Base-by-base conservation (phyloP, 2,329 filamentous ascomycete species). In the Exserohilum rostratum region DNA sequence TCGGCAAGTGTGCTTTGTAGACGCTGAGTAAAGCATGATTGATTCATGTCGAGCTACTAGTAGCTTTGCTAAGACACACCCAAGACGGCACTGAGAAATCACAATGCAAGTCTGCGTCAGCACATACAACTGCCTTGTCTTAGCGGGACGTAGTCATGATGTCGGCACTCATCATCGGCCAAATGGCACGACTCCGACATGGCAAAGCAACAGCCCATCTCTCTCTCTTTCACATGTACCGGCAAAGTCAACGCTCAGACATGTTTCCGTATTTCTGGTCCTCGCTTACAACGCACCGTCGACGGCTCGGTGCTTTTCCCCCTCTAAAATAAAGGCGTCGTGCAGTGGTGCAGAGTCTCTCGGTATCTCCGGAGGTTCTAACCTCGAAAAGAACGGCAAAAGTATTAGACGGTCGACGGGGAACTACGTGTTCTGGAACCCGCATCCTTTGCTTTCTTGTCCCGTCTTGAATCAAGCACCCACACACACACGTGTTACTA, bases 341-440 rank as follows among this genome's bases (percentile, higher is more conserved):
- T 56, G 39, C 47, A 27, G n/a, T 50, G 39, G 34, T 54, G 33
- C 25, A 30, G 46, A 43, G 25, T 43, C 30, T 46, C 54, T 57
- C 50, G 50, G 57, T 46, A 49, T 57, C 39, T 27, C 50, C 50
- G 57, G 50, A 57, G 34, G 44, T 37, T 51, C 50, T 51, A 57
- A 57, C 49, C 33, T 31, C 10, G 48, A 49, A 51, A 25, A 50
- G 47, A 40, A 49, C 43, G 54, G 57, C 39, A 57, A 39, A 60
- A 52, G 50, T 45, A 47, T 15, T 27, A 22, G 12, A 29, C 29
- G 29, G 37, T 48, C 44, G 40, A 50, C 43, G 31, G 38, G 47
- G 40, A 38, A 45, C 33, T 34, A 18, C 20, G 15, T 46, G 30
- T 46, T 51, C 47, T 51, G 42, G 30, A 46, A n/a, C 38, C 33